Percentiles rank a stretch among this genome's conserved stretches.
phyloP scores from a whole-genome alignment of 2,329 filamentous ascomycete species.

The Ophiostoma perfectum region DNA sequence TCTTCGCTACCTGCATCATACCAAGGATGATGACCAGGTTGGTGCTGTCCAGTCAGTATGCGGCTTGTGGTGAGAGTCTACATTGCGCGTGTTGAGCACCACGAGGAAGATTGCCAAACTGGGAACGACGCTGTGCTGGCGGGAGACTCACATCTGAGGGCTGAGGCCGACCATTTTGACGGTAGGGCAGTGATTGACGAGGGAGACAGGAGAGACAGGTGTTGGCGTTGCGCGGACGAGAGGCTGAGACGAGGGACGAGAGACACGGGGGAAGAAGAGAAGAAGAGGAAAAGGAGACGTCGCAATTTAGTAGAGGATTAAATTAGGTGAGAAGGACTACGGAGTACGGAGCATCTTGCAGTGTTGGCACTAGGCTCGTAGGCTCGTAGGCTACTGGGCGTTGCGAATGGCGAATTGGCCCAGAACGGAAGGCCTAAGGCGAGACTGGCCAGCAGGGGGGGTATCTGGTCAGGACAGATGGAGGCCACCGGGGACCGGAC shows the following conservation, averaged over 20 bases:
- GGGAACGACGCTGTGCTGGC: too few relatives aligned
- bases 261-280: not conserved
- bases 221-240: too few relatives aligned
- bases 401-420: not conserved
- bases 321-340: not conserved
- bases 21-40: slow-evolving; percentile 92
- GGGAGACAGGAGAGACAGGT: not conserved
- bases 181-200: not conserved
- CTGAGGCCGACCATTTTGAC: slow-evolving; percentile 55
- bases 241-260: not conserved
- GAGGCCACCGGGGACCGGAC: not conserved
- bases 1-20: slow-evolving; percentile 98
- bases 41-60: slow-evolving; percentile 51
- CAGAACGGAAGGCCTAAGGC: not conserved
- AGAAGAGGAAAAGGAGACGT: slow-evolving; percentile 12
- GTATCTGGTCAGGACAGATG: too few relatives aligned
- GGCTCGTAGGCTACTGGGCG: not conserved
- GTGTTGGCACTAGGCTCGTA: too few relatives aligned
- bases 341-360: not conserved
- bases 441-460: not conserved
- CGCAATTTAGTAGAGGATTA: slow-evolving; percentile 1
- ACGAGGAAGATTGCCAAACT: too few relatives aligned
- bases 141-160: slow-evolving; percentile 55
- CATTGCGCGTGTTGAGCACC: not conserved
- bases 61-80: not conserved